These are phyloP conservation scores for Psilocybe mexicana DNA, from an alignment of 1,284 basidiomycete genomes.

Conservation along the genomic window DNA sequence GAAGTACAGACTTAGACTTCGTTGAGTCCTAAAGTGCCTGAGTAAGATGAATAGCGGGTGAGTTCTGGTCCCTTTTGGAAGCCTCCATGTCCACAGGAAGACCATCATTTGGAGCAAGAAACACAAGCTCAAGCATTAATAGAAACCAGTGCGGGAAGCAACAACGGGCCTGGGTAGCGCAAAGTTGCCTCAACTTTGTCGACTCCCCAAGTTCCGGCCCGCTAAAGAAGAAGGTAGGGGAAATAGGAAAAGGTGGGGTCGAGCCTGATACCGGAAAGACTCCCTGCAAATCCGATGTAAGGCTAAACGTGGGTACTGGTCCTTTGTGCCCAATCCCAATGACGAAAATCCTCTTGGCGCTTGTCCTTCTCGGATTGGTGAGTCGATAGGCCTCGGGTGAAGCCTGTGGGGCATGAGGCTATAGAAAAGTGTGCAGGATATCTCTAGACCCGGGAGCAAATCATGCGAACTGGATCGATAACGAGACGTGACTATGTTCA, in stretches of 20 bases:
- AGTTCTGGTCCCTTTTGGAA: background rate
- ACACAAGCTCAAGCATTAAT: background rate
- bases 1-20: background rate
- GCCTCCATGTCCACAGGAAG: background rate
- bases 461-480: background rate
- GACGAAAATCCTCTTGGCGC: background rate
- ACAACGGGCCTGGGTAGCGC: slow-evolving; percentile 3
- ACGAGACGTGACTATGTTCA: background rate
- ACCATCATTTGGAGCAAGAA: background rate
- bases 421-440: background rate
- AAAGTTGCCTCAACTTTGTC: background rate
- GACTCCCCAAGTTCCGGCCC: slow-evolving; percentile 5
- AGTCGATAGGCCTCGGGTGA: slow-evolving; percentile 3
- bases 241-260: background rate
- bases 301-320: background rate
- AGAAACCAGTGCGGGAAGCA: background rate
- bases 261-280: background rate
- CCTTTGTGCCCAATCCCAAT: background rate
- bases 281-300: background rate
- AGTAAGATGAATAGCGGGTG: background rate
- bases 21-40: background rate
- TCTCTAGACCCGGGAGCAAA: background rate
- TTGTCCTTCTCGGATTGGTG: background rate
- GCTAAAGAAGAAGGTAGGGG: background rate
- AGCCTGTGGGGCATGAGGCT: background rate